Conservation (phyloP, 83 land plant genomes). For the Isoetes engelmannii region DNA sequence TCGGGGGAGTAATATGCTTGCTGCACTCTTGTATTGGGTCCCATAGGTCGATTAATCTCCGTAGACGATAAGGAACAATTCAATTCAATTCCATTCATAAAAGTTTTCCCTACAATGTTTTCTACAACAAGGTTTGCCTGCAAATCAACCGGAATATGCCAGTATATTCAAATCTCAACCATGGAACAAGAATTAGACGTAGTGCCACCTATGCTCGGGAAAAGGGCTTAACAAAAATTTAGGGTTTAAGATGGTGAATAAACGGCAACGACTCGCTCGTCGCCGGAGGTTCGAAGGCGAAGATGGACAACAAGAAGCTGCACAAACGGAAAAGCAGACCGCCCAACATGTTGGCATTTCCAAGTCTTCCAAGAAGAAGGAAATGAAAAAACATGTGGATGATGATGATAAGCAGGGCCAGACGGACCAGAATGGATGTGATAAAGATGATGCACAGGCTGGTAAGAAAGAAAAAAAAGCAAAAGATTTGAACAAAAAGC, state of each 20-base stretch:
- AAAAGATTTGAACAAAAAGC: constrained; percentile 27
- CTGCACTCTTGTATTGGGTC: too few species aligned
- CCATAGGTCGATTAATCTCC: too few species aligned
- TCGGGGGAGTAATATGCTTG: too few species aligned
- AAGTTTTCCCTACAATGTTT: too few species aligned
- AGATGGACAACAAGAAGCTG: constrained; percentile 18
- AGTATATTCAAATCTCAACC: too few species aligned
- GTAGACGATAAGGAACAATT: too few species aligned
- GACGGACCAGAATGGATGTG: background rate
- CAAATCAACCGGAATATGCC: too few species aligned
- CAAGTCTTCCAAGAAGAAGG: constrained; percentile 9
- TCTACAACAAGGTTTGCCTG: too few species aligned
- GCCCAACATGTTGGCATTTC: background rate
- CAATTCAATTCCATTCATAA: too few species aligned
- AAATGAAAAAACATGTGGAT: constrained; percentile 23
- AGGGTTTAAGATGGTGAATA: constrained; percentile 53
- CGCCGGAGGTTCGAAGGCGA: constrained; percentile 32
- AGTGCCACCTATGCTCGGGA: too few species aligned
- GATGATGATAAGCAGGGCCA: constrained; percentile 3
- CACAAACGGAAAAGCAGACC: background rate
- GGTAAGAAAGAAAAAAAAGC: constrained; percentile 6
- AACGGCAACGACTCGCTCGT: constrained; percentile 62
- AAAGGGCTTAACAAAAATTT: background rate
- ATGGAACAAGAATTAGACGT: too few species aligned
- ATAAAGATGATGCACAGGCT: constrained; percentile 11